phyloP scores from a whole-genome alignment of 345 rosid genomes.

The Limnanthes douglasii region DNA sequence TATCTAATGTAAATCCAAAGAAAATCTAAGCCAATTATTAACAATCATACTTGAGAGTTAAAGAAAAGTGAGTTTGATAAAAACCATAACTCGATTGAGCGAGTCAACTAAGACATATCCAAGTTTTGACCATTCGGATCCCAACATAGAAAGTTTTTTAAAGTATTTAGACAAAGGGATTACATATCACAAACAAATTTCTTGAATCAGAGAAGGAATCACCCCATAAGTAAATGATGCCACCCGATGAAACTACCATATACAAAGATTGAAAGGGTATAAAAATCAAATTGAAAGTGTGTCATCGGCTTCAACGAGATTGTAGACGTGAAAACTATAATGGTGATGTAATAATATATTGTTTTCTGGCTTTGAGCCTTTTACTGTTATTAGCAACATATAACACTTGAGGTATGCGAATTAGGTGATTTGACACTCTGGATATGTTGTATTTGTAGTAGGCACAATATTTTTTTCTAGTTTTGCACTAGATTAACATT shows the following conservation, averaged over 20 bases:
- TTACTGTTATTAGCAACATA: too few species aligned
- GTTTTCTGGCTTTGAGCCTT: too few species aligned
- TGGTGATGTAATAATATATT: conserved; percentile 67
- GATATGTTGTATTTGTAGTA: too few species aligned
- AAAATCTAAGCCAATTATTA: conserved; percentile 50
- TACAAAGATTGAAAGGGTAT: conserved; percentile 58
- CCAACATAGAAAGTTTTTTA: conserved; percentile 57
- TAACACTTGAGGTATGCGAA: too few species aligned
- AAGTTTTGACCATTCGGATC: conserved; percentile 87
- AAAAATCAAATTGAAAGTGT: conserved; percentile 46
- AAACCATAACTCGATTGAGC: conserved; percentile 54
- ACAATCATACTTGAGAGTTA: conserved; percentile 28
- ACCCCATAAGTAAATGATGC: conserved; percentile 66
- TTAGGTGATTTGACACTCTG: too few species aligned
- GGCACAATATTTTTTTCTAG: too few species aligned
- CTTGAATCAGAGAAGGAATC: conserved; percentile 29
- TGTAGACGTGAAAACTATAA: conserved; percentile 41
- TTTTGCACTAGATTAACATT: too few species aligned
- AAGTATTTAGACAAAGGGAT: conserved; percentile 61
- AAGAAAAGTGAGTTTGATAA: conserved; percentile 60
- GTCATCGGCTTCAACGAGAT: conserved; percentile 51
- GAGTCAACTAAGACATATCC: conserved; percentile 71
- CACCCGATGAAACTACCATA: conserved; percentile 59
- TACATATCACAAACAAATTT: conserved; percentile 62
- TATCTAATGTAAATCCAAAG: conserved; percentile 69